Evolutionary conservation across 495 filamentous ascomycete genomes (phyloP).

Genomic region (Sordaria brevicollis): DNA sequence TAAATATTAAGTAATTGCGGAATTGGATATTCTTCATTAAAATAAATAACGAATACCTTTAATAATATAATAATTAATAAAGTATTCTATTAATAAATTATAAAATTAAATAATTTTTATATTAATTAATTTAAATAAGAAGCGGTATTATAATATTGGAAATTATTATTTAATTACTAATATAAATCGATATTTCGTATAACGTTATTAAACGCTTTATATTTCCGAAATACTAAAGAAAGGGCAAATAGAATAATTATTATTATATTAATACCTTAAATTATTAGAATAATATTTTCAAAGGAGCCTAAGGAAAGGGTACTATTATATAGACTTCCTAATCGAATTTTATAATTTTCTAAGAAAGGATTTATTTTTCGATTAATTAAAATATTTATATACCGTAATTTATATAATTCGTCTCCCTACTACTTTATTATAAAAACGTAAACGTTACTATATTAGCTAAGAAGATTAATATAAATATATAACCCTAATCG

Average conservation of each 20-base stretch:
- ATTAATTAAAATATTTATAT: neutral
- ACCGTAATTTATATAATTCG: neutral
- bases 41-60: neutral
- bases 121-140: neutral
- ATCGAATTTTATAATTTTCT: neutral
- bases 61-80: neutral
- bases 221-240: neutral
- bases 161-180: neutral
- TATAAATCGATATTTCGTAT: neutral
- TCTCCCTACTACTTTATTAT: neutral
- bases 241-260: neutral
- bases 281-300: neutral
- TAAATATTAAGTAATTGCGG: neutral
- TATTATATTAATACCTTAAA: neutral
- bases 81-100: neutral
- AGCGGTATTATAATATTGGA: neutral
- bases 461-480: neutral
- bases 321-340: neutral
- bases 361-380: neutral
- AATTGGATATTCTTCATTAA: neutral
- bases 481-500: neutral
- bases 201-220: neutral
- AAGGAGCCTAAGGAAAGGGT: neutral
- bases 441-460: neutral
- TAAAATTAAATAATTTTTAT: neutral